A percentile compares a stretch with the other conserved stretches of the same genome.
Conservation (phyloP, 2,329 filamentous ascomycete species). For the Fusarium goolgardi region DNA sequence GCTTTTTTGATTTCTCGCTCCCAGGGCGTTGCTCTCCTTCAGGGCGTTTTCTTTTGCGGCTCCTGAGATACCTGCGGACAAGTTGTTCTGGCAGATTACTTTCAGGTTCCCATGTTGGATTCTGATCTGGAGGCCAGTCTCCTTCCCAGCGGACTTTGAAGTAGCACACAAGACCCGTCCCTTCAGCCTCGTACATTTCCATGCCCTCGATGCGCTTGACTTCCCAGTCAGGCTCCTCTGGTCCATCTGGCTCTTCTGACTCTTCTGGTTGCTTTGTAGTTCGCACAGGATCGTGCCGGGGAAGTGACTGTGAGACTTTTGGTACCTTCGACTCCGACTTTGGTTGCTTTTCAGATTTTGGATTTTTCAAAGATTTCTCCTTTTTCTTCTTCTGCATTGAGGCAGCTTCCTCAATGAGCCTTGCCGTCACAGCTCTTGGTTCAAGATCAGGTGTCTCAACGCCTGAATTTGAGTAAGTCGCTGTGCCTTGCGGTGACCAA, state of each 20-base stretch:
- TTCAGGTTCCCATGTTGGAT: slow-evolving; percentile 69
- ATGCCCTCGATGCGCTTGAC: slow-evolving; percentile 60
- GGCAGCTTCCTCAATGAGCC: background rate
- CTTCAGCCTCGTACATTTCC: slow-evolving; percentile 53
- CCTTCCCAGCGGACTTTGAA: slow-evolving; percentile 69
- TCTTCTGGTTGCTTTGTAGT: background rate
- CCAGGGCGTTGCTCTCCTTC: background rate
- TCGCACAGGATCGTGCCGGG: background rate
- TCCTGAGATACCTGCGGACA: slow-evolving; percentile 56
- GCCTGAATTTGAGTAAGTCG: slow-evolving; percentile 17
- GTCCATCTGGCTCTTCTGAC: slow-evolving; percentile 16
- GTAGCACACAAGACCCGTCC: slow-evolving; percentile 53
- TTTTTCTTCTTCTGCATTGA: slow-evolving; percentile 8
- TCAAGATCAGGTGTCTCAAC: slow-evolving; percentile 11
- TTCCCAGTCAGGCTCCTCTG: slow-evolving; percentile 50
- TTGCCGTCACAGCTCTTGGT: background rate
- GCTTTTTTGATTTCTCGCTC: background rate
- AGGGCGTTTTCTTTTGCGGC: slow-evolving; percentile 34
- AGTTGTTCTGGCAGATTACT: slow-evolving; percentile 59
- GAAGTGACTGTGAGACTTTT: background rate
- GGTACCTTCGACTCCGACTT: background rate
- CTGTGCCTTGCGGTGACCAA: slow-evolving; percentile 9
- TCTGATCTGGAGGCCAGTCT: slow-evolving; percentile 66
- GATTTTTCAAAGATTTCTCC: background rate
- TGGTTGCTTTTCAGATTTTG: background rate